Evolutionary conservation across 2,329 filamentous ascomycete species (phyloP).

Genomic region (Xylariomycetidae sp.): DNA sequence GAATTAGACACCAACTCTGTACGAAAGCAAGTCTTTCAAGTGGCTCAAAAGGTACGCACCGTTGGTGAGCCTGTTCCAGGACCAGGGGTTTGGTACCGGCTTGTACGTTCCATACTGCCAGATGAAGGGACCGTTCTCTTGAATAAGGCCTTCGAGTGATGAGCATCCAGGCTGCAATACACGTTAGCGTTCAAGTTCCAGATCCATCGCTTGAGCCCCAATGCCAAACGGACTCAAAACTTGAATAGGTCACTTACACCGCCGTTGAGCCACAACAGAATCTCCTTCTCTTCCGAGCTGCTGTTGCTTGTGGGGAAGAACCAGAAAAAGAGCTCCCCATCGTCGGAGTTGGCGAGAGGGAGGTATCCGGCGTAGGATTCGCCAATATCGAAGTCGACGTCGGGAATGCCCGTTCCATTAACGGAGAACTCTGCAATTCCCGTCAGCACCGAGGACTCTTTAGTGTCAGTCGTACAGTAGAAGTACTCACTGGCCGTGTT

Average conservation of each 20-base stretch:
- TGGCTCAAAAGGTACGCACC: no score
- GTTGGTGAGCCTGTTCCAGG: slow-evolving; percentile 72
- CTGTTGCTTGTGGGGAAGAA: slow-evolving; percentile 51
- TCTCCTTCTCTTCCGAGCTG: slow-evolving; percentile 38
- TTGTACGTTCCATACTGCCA: slow-evolving; percentile 65
- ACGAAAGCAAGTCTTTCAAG: no score
- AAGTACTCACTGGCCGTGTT: slow-evolving; percentile 23
- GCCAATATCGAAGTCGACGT: slow-evolving; percentile 57
- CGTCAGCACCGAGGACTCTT: background rate
- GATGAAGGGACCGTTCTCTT: slow-evolving; percentile 70
- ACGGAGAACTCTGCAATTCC: slow-evolving; percentile 46
- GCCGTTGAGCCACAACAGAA: slow-evolving; percentile 48
- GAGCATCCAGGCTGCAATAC: slow-evolving; percentile 44
- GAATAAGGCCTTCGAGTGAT: slow-evolving; percentile 62
- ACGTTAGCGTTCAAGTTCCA: no score
- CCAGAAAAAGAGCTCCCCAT: slow-evolving; percentile 43
- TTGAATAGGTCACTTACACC: slow-evolving; percentile 28
- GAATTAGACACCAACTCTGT: no score
- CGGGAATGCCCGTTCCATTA: slow-evolving; percentile 55
- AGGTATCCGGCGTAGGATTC: slow-evolving; percentile 55
- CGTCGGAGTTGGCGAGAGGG: slow-evolving; percentile 40
- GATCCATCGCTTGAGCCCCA: background rate
- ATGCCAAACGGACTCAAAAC: background rate
- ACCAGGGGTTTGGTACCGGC: slow-evolving; percentile 61
- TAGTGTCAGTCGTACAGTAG: background rate